phyloP scores from a whole-genome alignment of 257 asterid species.

The Penstemon davidsonii region DNA sequence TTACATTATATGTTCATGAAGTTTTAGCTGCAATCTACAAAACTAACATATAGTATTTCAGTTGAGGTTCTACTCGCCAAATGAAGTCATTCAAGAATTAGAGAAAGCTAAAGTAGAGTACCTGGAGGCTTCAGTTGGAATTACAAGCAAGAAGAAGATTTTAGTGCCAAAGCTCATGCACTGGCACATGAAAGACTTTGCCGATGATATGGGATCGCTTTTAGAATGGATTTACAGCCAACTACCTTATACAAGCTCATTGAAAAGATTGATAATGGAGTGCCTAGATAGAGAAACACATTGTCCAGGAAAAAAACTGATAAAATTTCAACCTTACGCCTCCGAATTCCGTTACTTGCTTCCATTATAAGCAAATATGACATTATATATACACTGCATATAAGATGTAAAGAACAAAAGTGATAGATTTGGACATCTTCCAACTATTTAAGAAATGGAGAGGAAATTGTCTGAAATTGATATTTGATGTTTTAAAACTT shows the following conservation, averaged over 20 bases:
- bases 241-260: conserved; percentile 56
- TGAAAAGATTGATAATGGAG: conserved; percentile 77
- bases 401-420: conserved; percentile 18
- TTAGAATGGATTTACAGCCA: conserved; percentile 96
- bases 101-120: conserved; percentile 91
- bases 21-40: conserved; percentile 15
- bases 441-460: conserved; percentile 3
- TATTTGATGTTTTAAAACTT: neutral
- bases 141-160: conserved; percentile 72
- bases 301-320: conserved; percentile 49
- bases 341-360: conserved; percentile 81
- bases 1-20: conserved; percentile 1
- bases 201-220: conserved; percentile 83
- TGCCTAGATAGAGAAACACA: conserved; percentile 64
- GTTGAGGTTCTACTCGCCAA: conserved; percentile 67
- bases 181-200: conserved; percentile 87
- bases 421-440: conserved; percentile 16
- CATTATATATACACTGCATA: conserved; percentile 26
- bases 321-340: conserved; percentile 68
- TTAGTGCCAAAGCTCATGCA: conserved; percentile 77
- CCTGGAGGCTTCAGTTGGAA: conserved; percentile 83
- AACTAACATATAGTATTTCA: conserved; percentile 38
- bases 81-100: conserved; percentile 72
- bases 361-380: conserved; percentile 36
- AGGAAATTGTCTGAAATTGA: neutral